Evolutionary conservation across 2,329 filamentous ascomycete species (phyloP), one percentile per base, ranked within the genome.

Genomic region (Gnomoniopsis smithogilvyi): DNA sequence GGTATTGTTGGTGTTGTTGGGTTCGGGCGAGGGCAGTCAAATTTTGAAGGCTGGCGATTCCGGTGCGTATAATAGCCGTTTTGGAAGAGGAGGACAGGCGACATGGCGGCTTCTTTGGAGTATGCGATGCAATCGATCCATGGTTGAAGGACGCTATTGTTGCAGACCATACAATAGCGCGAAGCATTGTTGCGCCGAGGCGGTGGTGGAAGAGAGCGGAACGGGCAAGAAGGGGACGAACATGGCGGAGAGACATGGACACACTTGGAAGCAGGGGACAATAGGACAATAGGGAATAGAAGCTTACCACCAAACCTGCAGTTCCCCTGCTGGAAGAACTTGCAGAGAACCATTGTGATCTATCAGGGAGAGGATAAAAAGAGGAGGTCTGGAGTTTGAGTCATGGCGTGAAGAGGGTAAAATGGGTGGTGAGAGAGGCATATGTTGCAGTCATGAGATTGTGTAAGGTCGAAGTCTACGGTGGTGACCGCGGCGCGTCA

Each of bases 231-330:
- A 26, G n/a, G n/a, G 30, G 26, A 22, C 34, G 34, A 46, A 54
- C 21, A 34, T 19, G 24, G 34, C 3, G 17, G 38, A 50, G 22
- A 24, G 11, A n/a, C 24, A 45, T 49, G 33, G 49, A 50, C 46
- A 33, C 15, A 15, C 47, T 22, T 33, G 45, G 19, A 21, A 51
- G 21, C 33, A 56, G 36, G 33, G 19, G 11, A 14, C n/a, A 24
- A 26, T 12, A 19, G 19, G 11, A 14, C n/a, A 24, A 26, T 12
- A 19, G 19, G 24, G 45, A 51, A 36, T 43, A 26, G 48, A 54
- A 51, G 73, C 78, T 51, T 73, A 82, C 80, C 74, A 69, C 80
- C 80, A 66, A 73, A 79, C 60, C 74, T 78, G 77, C 80, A 83
- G 69, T 74, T 74, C 58, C 80, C 80, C 67, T 80, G 77, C 71